phyloP scores from a whole-genome alignment of 352 stramenopile genomes.

The Sclerospora graminicola region DNA sequence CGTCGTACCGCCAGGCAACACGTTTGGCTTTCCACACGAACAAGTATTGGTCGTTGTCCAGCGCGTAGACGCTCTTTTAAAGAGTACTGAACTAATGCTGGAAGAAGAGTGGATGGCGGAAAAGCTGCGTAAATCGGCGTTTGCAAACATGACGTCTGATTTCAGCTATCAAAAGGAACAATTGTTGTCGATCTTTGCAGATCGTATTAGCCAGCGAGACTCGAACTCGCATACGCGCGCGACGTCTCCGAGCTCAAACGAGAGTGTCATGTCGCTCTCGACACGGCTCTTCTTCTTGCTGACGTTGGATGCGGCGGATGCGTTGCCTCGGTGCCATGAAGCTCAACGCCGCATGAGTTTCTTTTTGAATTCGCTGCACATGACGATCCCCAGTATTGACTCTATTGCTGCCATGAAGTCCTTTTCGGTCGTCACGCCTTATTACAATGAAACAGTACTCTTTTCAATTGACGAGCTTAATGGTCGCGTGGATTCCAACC shows the following conservation, averaged over 20 bases:
- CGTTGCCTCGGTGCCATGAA: slow-evolving; percentile 74
- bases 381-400: slow-evolving; percentile 79
- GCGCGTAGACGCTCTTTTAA: slow-evolving; percentile 62
- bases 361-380: slow-evolving; percentile 83
- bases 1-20: slow-evolving; percentile 37
- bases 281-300: slow-evolving; percentile 79
- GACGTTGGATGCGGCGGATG: slow-evolving; percentile 74
- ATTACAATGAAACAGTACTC: slow-evolving; percentile 84
- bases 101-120: slow-evolving; percentile 84
- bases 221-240: slow-evolving; percentile 28
- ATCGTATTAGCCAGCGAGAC: slow-evolving; percentile 50
- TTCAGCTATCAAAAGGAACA: slow-evolving; percentile 73
- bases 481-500: slow-evolving; percentile 70
- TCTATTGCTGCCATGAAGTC: slow-evolving; percentile 83
- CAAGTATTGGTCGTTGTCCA: slow-evolving; percentile 71
- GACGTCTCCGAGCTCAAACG: slow-evolving; percentile 62
- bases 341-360: slow-evolving; percentile 85
- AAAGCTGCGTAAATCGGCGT: slow-evolving; percentile 67
- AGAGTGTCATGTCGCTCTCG: slow-evolving; percentile 66
- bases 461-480: slow-evolving; percentile 82
- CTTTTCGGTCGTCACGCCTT: slow-evolving; percentile 82
- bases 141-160: slow-evolving; percentile 66
- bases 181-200: slow-evolving; percentile 61
- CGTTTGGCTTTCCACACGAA: slow-evolving; percentile 57
- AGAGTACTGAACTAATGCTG: slow-evolving; percentile 79